Evolutionary conservation across 805 yeast genomes (phyloP).

Genomic region (Teunomyces pallodes): DNA sequence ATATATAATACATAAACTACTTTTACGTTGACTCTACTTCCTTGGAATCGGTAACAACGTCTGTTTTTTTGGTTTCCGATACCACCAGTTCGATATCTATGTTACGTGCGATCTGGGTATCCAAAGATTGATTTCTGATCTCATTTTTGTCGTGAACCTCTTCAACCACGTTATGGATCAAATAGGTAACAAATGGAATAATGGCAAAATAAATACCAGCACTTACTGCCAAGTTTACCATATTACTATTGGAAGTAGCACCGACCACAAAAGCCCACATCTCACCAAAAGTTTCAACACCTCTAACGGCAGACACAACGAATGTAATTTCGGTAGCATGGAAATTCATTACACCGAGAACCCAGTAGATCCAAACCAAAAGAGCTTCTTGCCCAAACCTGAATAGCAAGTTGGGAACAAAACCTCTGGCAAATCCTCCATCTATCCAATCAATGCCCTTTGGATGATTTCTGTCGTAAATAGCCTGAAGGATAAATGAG

Average conservation of each 20-base stretch:
- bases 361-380: conserved; percentile 2
- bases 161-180: not conserved
- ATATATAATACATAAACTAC: not conserved
- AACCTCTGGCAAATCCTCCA: not conserved
- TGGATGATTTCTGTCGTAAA: not conserved
- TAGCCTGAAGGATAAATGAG: not conserved
- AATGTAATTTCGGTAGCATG: conserved; percentile 3
- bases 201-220: conserved; percentile 1
- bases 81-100: not conserved
- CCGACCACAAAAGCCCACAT: conserved; percentile 4
- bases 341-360: conserved; percentile 2
- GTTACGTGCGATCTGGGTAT: not conserved
- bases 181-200: not conserved
- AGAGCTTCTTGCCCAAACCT: conserved; percentile 1
- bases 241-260: conserved; percentile 1
- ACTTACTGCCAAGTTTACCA: conserved; percentile 3
- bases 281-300: conserved; percentile 1
- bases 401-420: not conserved
- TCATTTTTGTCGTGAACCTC: conserved; percentile 1
- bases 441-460: not conserved
- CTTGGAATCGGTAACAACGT: not conserved
- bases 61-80: not conserved
- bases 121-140: not conserved
- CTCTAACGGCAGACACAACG: conserved; percentile 2
- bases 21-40: not conserved